These are phyloP conservation scores for Crithidia bombi DNA, from an alignment of 208 protist genomes.

Conservation along the genomic window DNA sequence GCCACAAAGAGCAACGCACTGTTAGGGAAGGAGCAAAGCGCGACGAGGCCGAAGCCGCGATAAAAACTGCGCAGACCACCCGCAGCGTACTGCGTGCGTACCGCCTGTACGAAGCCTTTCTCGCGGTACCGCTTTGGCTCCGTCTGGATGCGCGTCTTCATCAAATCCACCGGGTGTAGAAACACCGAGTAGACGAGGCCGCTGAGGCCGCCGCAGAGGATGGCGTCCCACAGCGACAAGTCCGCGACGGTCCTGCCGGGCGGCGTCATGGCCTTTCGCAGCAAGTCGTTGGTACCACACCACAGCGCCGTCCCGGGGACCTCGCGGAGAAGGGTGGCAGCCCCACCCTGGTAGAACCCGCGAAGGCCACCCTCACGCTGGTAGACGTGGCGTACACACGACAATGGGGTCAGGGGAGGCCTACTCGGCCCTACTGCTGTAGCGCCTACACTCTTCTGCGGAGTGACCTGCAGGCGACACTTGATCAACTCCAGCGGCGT, in stretches of 20 bases:
- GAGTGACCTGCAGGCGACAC: constrained; percentile 68
- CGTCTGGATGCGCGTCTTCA: constrained; percentile 87
- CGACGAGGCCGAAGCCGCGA: constrained; percentile 65
- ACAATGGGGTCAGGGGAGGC: constrained; percentile 43
- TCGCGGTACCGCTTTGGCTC: constrained; percentile 37
- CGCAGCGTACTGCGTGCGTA: constrained; percentile 50
- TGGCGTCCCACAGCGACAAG: constrained; percentile 40
- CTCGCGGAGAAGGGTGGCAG: constrained; percentile 68
- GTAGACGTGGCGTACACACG: constrained; percentile 16
- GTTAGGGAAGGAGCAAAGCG: constrained; percentile 70
- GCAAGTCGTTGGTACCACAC: constrained; percentile 73
- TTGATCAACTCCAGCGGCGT: constrained; percentile 85
- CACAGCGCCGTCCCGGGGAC: constrained; percentile 76
- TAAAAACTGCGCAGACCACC: constrained; percentile 64
- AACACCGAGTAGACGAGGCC: constrained; percentile 68
- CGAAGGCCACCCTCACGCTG: constrained; percentile 33
- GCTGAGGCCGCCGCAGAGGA: constrained; percentile 62
- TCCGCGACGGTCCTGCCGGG: constrained; percentile 20
- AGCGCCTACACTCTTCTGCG: constrained; percentile 1
- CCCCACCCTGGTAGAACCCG: constrained; percentile 65
- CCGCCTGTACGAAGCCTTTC: constrained; percentile 27
- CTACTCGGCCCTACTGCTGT: constrained; percentile 22
- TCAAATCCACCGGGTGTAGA: constrained; percentile 77
- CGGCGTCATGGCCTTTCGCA: constrained; percentile 44
- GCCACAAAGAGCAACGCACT: constrained; percentile 60